These are phyloP conservation scores for Exserohilum rostratum DNA, from an alignment of 2,329 filamentous ascomycete genomes.

Conservation along the genomic window DNA sequence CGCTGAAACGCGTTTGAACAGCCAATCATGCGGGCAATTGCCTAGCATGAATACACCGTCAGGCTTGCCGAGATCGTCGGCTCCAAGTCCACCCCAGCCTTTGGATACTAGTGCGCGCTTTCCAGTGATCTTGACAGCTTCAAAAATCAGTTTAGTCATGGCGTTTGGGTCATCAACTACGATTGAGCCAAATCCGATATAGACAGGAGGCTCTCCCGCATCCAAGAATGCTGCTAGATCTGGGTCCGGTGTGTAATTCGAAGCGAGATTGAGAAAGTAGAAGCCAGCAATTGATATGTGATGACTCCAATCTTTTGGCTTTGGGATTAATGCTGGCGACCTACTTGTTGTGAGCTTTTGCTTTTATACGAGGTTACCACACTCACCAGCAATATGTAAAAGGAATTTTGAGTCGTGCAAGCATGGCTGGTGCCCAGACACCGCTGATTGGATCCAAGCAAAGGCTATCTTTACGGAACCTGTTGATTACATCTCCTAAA, in stretches of 20 bases:
- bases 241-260: conserved; percentile 48
- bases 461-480: conserved; percentile 76
- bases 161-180: conserved; percentile 52
- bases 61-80: conserved; percentile 67
- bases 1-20: conserved; percentile 79
- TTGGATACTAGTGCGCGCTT: conserved; percentile 83
- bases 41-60: conserved; percentile 82
- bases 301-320: conserved; percentile 54
- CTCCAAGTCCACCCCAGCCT: conserved; percentile 85
- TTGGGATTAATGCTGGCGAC: conserved; percentile 52
- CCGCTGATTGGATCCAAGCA: conserved; percentile 78
- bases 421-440: conserved; percentile 81
- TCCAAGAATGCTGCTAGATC: conserved; percentile 49
- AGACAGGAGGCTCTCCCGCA: conserved; percentile 49
- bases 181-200: conserved; percentile 52
- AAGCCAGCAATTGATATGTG: conserved; percentile 51
- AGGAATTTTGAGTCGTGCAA: conserved; percentile 76
- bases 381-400: conserved; percentile 86
- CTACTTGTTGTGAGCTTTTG: conserved; percentile 15
- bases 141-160: conserved; percentile 51
- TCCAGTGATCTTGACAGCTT: conserved; percentile 60
- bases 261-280: conserved; percentile 49
- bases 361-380: not conserved
- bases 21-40: conserved; percentile 87
- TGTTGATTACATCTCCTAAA: conserved; percentile 87